Percentiles rank a stretch among this genome's conserved stretches.
phyloP scores from a whole-genome alignment of 768 basidiomycete genomes.

The Galerina marginata region DNA sequence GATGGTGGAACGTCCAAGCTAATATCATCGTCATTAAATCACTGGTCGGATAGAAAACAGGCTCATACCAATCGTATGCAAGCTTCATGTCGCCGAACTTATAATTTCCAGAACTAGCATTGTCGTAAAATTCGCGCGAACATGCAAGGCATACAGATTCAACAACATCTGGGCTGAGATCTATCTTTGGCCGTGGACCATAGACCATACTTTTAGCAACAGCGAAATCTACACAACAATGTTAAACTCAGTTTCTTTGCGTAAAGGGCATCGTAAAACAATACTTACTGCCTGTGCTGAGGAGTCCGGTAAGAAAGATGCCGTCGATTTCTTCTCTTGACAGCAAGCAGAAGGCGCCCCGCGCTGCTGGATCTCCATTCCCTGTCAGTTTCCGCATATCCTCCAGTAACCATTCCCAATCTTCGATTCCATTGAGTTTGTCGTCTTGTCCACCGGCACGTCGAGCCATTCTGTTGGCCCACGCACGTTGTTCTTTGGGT shows the following conservation, averaged over 20 bases:
- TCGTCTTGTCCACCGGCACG: conserved; percentile 62
- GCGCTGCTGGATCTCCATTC: conserved; percentile 63
- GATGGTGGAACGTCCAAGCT: conserved; percentile 79
- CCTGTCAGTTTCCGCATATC: conserved; percentile 88
- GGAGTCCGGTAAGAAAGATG: conserved; percentile 87
- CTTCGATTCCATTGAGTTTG: conserved; percentile 62
- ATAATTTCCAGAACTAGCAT: conserved; percentile 90
- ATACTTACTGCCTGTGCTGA: conserved; percentile 86
- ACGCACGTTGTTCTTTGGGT: conserved; percentile 71
- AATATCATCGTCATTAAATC: background rate
- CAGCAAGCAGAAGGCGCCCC: conserved; percentile 83
- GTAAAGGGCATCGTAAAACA: background rate
- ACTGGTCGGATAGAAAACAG: conserved; percentile 9
- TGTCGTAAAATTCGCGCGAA: conserved; percentile 93
- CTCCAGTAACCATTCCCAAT: conserved; percentile 88
- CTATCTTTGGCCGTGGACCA: conserved; percentile 50
- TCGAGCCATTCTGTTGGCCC: conserved; percentile 87
- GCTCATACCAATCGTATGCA: conserved; percentile 88
- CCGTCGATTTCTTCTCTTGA: conserved; percentile 69
- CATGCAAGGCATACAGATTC: conserved; percentile 84
- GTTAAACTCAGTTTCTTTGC: background rate
- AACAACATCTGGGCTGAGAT: conserved; percentile 52
- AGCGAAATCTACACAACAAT: conserved; percentile 55
- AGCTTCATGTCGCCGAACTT: conserved; percentile 95
- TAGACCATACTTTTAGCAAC: conserved; percentile 68